These are phyloP conservation scores for Aspergillus coremiiformis DNA, from an alignment of 495 filamentous ascomycete species.

Conservation along the genomic window DNA sequence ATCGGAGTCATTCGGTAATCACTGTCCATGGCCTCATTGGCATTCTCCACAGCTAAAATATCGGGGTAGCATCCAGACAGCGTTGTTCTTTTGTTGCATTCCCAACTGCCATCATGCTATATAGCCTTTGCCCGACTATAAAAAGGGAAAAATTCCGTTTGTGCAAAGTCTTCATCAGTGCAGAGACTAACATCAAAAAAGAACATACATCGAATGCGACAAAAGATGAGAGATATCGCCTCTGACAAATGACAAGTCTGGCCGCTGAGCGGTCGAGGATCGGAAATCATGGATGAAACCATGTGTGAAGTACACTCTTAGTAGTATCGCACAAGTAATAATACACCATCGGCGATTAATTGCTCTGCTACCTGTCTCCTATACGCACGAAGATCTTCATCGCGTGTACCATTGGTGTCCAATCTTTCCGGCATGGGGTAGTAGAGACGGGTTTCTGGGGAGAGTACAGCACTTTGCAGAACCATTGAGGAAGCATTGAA, in stretches of 20 bases:
- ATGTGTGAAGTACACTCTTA: slow-evolving; percentile 37
- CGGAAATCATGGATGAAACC: slow-evolving; percentile 42
- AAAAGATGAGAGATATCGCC: slow-evolving; percentile 32
- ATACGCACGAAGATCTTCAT: slow-evolving; percentile 13
- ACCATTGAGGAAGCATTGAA: background rate
- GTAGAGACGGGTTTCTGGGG: slow-evolving; percentile 27
- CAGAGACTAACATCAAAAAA: slow-evolving; percentile 40
- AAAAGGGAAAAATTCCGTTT: slow-evolving; percentile 28
- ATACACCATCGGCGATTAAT: slow-evolving; percentile 30
- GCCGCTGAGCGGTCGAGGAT: slow-evolving; percentile 28
- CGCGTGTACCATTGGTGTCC: slow-evolving; percentile 13
- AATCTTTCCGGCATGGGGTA: slow-evolving; percentile 27
- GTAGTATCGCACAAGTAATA: slow-evolving; percentile 25
- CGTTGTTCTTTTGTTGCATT: slow-evolving; percentile 30
- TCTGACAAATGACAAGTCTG: slow-evolving; percentile 19
- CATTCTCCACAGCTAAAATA: slow-evolving; percentile 27
- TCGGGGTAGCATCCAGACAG: slow-evolving; percentile 31
- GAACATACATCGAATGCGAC: slow-evolving; percentile 37
- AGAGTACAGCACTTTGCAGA: no score
- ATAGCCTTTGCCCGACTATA: slow-evolving; percentile 38
- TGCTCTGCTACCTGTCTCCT: slow-evolving; percentile 13
- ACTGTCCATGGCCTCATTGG: background rate
- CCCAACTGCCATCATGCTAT: slow-evolving; percentile 38
- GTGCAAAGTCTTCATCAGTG: slow-evolving; percentile 24
- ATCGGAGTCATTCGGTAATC: no score